These are phyloP conservation scores for Mortierella sp. DNA, from an alignment of 371 early-diverging fungal genomes.

Conservation along the genomic window DNA sequence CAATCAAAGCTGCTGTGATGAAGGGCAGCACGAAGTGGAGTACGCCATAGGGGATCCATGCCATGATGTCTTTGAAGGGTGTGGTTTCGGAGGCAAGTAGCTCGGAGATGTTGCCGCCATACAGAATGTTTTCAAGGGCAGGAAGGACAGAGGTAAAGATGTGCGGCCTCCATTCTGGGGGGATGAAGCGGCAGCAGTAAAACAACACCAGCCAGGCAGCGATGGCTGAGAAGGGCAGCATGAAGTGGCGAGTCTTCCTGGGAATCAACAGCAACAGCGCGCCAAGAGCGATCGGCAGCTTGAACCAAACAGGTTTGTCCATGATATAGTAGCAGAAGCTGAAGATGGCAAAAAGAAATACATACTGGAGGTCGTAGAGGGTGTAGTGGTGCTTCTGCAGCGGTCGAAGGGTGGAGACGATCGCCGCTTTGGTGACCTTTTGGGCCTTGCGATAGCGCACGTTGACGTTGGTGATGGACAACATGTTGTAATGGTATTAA, in stretches of 20 bases:
- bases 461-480: conserved; percentile 33
- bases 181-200: conserved; percentile 73
- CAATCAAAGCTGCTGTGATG: conserved; percentile 60
- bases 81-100: conserved; percentile 66
- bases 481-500: conserved; percentile 17
- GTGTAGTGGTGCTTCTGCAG: conserved; percentile 48
- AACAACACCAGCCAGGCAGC: conserved; percentile 73
- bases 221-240: conserved; percentile 67
- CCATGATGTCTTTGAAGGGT: conserved; percentile 67
- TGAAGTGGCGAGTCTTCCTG: conserved; percentile 55
- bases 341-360: conserved; percentile 49
- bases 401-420: conserved; percentile 33
- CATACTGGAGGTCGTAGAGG: conserved; percentile 54
- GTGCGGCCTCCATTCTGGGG: conserved; percentile 64
- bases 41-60: conserved; percentile 81
- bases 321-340: conserved; percentile 54
- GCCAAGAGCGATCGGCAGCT: conserved; percentile 41
- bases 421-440: conserved; percentile 22
- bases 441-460: conserved; percentile 34
- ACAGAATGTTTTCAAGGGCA: conserved; percentile 74
- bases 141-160: conserved; percentile 77
- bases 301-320: conserved; percentile 51
- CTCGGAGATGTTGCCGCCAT: conserved; percentile 74
- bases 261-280: conserved; percentile 50
- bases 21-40: conserved; percentile 75